phyloP scores from a whole-genome alignment of 306 rosid genomes.

The Medicago arabica region DNA sequence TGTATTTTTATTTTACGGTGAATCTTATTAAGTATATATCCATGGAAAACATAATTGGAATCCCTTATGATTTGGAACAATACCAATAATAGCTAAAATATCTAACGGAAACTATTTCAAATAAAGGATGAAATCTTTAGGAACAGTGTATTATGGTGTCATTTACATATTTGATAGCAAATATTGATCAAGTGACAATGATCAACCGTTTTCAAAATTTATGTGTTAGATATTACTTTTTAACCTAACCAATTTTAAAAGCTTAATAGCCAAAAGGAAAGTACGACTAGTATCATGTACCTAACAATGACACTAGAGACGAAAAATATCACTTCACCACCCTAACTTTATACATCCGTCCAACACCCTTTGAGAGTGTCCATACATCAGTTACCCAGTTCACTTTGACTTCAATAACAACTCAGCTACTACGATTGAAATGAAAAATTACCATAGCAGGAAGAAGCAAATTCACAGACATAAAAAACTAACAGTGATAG shows the following conservation, averaged over 20 bases:
- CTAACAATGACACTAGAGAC: background rate
- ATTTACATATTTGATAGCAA: background rate
- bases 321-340: conserved; percentile 40
- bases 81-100: background rate
- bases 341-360: conserved; percentile 8
- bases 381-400: conserved; percentile 5
- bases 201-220: background rate
- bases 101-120: background rate
- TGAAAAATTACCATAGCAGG: conserved; percentile 23
- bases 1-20: too few relatives aligned
- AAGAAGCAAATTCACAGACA: conserved; percentile 32
- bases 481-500: conserved; percentile 4
- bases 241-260: background rate
- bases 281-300: background rate
- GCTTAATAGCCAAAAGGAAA: conserved; percentile 13
- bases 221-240: background rate
- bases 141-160: background rate
- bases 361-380: conserved; percentile 16
- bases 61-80: background rate
- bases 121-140: background rate
- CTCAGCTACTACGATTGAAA: background rate
- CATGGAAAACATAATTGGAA: too few relatives aligned
- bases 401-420: background rate
- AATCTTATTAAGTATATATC: too few relatives aligned
- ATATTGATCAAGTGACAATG: background rate